Evolutionary conservation across 2,329 filamentous ascomycete genomes (phyloP).

Genomic region (Arthrobotrys musiformis): DNA sequence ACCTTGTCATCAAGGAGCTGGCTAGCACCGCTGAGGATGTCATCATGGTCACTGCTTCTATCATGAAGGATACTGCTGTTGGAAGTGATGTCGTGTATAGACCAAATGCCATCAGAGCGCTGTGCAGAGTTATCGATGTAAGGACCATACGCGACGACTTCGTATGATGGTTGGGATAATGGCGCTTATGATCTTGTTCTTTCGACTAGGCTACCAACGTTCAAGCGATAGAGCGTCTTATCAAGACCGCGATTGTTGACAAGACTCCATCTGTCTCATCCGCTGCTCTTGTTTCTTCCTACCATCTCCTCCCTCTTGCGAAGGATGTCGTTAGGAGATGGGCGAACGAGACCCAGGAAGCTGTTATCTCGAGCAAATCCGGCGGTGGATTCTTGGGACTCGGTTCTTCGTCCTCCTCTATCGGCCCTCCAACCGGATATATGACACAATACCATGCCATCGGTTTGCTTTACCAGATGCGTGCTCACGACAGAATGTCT

Average conservation of each 20-base stretch:
- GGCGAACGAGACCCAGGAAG: constrained; percentile 98
- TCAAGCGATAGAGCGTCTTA: constrained; percentile 95
- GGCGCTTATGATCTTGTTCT: constrained; percentile 2
- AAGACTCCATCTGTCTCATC: constrained; percentile 98
- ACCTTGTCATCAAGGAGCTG: constrained; percentile 97
- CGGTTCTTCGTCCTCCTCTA: constrained; percentile 77
- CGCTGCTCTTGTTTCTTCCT: constrained; percentile 93
- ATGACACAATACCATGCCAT: constrained; percentile 99
- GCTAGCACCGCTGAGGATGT: constrained; percentile 96
- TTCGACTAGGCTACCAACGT: constrained; percentile 81
- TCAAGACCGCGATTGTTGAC: constrained; percentile 99
- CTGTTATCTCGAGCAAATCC: constrained; percentile 84
- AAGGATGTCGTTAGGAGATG: constrained; percentile 94
- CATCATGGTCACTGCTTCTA: constrained; percentile 99
- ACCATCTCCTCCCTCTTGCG: constrained; percentile 95
- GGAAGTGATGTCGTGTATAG: constrained; percentile 93
- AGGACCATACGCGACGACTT: not conserved
- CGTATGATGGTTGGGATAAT: not conserved
- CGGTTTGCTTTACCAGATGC: constrained; percentile 96
- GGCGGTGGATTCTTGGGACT: constrained; percentile 92
- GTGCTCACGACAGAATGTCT: constrained; percentile 96
- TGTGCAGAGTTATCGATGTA: constrained; percentile 97
- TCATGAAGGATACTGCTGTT: constrained; percentile 99
- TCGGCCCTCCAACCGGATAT: constrained; percentile 89
- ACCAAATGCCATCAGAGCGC: constrained; percentile 92